These are phyloP conservation scores for Scutellaria minor DNA, from an alignment of 257 asterid species.

Conservation along the genomic window DNA sequence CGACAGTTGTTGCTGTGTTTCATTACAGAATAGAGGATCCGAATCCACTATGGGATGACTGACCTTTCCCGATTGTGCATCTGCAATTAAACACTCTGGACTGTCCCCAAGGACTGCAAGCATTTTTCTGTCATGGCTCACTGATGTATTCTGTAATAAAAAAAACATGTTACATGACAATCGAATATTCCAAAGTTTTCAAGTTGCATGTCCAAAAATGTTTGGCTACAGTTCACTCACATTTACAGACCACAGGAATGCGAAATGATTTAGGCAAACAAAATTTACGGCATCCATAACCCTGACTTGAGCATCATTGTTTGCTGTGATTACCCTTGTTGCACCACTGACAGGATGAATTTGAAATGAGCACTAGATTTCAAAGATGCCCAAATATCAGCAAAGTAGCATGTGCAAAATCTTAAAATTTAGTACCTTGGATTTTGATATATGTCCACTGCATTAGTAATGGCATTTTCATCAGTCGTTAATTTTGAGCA, in stretches of 20 bases:
- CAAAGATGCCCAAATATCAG: too few relatives aligned
- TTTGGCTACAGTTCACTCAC: conserved; percentile 50
- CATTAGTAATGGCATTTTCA: conserved; percentile 77
- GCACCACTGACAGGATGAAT: conserved; percentile 57
- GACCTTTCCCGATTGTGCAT: conserved; percentile 69
- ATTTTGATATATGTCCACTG: conserved; percentile 61
- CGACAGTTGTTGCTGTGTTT: neutral
- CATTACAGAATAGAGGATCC: too few relatives aligned
- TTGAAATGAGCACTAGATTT: neutral
- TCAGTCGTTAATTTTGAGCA: conserved; percentile 68
- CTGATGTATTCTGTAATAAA: conserved; percentile 61
- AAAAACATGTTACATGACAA: neutral
- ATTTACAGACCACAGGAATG: conserved; percentile 92
- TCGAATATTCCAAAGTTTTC: neutral
- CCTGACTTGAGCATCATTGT: conserved; percentile 83
- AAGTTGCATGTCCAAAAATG: neutral
- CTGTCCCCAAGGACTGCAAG: conserved; percentile 82
- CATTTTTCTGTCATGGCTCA: conserved; percentile 66
- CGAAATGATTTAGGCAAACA: conserved; percentile 52
- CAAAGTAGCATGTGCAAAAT: neutral
- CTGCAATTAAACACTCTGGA: conserved; percentile 62
- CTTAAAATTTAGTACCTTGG: conserved; percentile 44
- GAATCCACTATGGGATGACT: conserved; percentile 10
- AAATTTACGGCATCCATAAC: conserved; percentile 63
- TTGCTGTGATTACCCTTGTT: conserved; percentile 68